phyloP scores from a whole-genome alignment of 2,329 filamentous ascomycete species.

The Aspergillus brasiliensis region DNA sequence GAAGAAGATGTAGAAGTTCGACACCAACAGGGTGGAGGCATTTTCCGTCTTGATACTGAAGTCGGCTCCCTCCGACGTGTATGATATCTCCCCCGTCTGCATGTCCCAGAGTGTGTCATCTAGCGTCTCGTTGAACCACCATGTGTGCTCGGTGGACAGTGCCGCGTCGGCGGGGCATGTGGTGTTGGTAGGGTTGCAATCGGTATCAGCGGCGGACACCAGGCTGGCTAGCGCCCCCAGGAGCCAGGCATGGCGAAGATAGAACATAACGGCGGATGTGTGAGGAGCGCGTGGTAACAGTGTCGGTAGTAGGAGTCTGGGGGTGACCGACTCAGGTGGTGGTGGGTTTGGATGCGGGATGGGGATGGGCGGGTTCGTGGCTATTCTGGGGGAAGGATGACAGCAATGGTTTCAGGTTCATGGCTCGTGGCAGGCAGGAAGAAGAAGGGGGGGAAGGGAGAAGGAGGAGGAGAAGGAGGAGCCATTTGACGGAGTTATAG shows the following conservation, averaged over 20 bases:
- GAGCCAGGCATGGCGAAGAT: neutral
- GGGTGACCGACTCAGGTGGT: neutral
- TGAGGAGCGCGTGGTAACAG: too few relatives aligned
- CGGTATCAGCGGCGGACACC: neutral
- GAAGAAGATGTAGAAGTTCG: slow-evolving; percentile 5
- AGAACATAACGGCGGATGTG: neutral
- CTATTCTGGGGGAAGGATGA: neutral
- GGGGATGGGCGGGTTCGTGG: neutral
- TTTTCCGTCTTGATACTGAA: neutral
- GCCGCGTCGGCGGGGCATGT: slow-evolving; percentile 1
- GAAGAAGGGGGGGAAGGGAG: neutral
- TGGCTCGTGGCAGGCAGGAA: neutral
- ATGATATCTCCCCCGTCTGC: neutral
- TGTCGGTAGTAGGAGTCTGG: too few relatives aligned
- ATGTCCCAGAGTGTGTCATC: neutral
- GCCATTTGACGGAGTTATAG: neutral
- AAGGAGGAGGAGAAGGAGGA: neutral
- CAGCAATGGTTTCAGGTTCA: neutral
- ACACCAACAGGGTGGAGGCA: neutral
- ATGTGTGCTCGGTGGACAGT: slow-evolving; percentile 1
- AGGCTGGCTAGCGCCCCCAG: neutral
- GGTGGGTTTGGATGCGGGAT: neutral
- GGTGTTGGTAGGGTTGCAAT: slow-evolving; percentile 3
- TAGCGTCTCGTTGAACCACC: neutral
- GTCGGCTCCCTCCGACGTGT: neutral